Base-by-base conservation (phyloP, 1,139 yeast genomes). In the Geotrichum aggregatum region DNA sequence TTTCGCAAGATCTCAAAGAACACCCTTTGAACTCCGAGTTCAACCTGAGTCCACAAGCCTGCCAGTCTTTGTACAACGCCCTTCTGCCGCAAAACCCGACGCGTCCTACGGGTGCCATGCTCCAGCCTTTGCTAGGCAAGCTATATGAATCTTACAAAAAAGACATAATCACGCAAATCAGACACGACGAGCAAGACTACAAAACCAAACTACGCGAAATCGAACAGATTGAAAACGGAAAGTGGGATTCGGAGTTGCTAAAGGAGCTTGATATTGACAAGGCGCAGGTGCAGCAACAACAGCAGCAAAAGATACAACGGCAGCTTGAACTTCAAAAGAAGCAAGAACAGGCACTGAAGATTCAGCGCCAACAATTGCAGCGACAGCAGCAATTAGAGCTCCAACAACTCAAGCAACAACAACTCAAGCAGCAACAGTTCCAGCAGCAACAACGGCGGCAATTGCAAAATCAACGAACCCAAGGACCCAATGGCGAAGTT, bases 171-270 rank as follows among this genome's bases (percentile, higher is more conserved):
- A 49, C 55, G 11, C 64, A 64, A 47, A 66, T 72, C 34, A 60
- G 61, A 34, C 60, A 63, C 5, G 71, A 68, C 47, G 76, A 72
- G 55, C 59, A 59, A 33, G 63, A 62, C 13, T 71, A 63, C 54
- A 56, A 58, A 14, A 61, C 56, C 22, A 61, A 63, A 44, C 54
- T 66, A 19, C 56, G 60, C 3, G 74, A 71, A 50, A 68, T 72
- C 19, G 66, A 63, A 26, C 61, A 61, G 41, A 68, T 71, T 26
- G 71, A 67, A 41, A 60, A 61, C 21, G 75, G 75, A 1, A 65
- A 66, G 49, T 56, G 71, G 64, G 73, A 71, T 54, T 54, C 55
- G 1, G 64, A 64, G 47, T 52, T 67, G 31, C 49, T 63, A 21
- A 58, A 59, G 26, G 67, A 63, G 34, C 44, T 58, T 33, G 52